phyloP scores from a whole-genome alignment of 106 monocot species.

The Hemerocallis citrina region DNA sequence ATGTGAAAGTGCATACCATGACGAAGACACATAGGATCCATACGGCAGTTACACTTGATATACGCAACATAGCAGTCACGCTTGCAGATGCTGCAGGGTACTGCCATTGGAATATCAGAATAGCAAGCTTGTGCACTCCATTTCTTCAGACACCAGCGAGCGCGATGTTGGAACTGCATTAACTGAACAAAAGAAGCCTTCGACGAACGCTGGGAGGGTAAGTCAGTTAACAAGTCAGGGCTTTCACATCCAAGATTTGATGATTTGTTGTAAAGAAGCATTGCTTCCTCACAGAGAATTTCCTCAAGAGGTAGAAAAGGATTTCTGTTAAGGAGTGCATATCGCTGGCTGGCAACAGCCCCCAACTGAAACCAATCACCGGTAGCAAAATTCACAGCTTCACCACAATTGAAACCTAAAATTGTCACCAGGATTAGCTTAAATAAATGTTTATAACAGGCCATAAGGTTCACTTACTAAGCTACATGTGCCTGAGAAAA shows the following conservation, averaged over 20 bases:
- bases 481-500: neutral
- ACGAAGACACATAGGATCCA: constrained; percentile 35
- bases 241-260: neutral
- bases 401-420: constrained; percentile 89
- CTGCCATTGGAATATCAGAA: constrained; percentile 11
- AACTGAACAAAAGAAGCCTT: constrained; percentile 47
- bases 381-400: constrained; percentile 88
- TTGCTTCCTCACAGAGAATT: constrained; percentile 69
- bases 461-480: neutral
- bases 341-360: constrained; percentile 51
- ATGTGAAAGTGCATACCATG: constrained; percentile 23
- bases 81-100: constrained; percentile 37
- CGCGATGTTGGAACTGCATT: constrained; percentile 45
- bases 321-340: constrained; percentile 59
- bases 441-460: neutral
- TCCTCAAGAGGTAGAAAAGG: constrained; percentile 79
- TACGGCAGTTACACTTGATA: constrained; percentile 32
- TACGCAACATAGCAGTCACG: constrained; percentile 47
- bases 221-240: constrained; percentile 12
- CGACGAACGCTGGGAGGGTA: constrained; percentile 14
- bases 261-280: constrained; percentile 26
- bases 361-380: constrained; percentile 88
- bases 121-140: constrained; percentile 14
- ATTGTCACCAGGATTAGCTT: neutral
- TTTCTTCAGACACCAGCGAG: constrained; percentile 30